phyloP scores from a whole-genome alignment of 2,329 filamentous ascomycete genomes.

The Fusarium coicis region DNA sequence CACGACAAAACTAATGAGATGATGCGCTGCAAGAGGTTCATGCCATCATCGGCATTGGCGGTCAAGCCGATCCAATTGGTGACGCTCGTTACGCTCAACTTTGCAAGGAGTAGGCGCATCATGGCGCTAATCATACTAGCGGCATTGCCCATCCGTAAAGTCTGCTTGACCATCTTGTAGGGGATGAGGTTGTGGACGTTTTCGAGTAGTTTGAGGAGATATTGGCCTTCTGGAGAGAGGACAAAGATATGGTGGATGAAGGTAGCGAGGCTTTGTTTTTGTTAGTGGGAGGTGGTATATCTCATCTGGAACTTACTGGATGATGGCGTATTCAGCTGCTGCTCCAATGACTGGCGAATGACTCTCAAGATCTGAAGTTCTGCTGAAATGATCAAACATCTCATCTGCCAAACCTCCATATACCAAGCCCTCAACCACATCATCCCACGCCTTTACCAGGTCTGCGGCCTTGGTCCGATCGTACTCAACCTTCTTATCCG shows the following conservation, averaged over 20 bases:
- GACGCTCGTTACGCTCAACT: conserved; percentile 77
- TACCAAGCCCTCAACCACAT: conserved; percentile 72
- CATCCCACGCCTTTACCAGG: conserved; percentile 72
- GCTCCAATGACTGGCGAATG: conserved; percentile 71
- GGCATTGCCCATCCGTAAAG: conserved; percentile 79
- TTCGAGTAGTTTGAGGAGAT: conserved; percentile 75
- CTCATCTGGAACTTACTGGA: conserved; percentile 67
- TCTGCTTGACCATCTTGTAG: conserved; percentile 77
- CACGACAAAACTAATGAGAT: conserved; percentile 78
- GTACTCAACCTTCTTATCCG: conserved; percentile 55
- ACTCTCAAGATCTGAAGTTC: conserved; percentile 71
- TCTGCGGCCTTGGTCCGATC: conserved; percentile 69
- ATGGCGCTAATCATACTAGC: conserved; percentile 84
- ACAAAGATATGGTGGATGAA: conserved; percentile 80
- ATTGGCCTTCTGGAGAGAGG: conserved; percentile 78
- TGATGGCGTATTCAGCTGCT: conserved; percentile 72
- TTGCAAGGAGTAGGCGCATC: conserved; percentile 78
- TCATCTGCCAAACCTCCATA: conserved; percentile 75
- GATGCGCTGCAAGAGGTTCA: conserved; percentile 83
- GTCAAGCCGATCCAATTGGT: conserved; percentile 85
- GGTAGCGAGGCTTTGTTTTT: conserved; percentile 69
- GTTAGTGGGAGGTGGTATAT: conserved; percentile 31
- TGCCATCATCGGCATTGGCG: conserved; percentile 76
- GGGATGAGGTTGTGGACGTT: conserved; percentile 77
- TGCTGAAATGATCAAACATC: conserved; percentile 69